Percentiles rank a stretch among this genome's conserved stretches.
phyloP scores from a whole-genome alignment of 768 basidiomycete species.

The Obba rivulosa region DNA sequence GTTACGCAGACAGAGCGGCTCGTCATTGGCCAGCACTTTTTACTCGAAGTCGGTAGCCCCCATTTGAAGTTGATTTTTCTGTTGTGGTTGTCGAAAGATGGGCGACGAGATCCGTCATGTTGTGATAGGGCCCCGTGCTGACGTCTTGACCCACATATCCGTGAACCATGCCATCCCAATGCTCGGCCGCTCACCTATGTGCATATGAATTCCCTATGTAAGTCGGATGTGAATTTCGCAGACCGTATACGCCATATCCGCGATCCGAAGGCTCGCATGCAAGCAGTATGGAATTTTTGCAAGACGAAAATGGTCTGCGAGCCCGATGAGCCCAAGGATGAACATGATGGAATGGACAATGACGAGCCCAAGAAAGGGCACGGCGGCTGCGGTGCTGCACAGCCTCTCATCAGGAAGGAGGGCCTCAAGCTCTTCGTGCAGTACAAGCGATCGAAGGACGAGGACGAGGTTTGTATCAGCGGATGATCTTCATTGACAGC shows the following conservation, averaged over 20 bases:
- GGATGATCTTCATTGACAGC: slow-evolving; percentile 1
- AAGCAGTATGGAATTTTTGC: slow-evolving; percentile 79
- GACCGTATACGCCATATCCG: slow-evolving; percentile 84
- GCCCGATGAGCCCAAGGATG: slow-evolving; percentile 83
- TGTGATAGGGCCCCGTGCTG: slow-evolving; percentile 42
- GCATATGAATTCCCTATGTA: slow-evolving; percentile 28
- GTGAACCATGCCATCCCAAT: slow-evolving; percentile 9
- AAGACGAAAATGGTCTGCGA: slow-evolving; percentile 88
- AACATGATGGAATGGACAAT: slow-evolving; percentile 61
- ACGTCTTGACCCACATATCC: slow-evolving; percentile 59
- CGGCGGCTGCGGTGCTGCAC: slow-evolving; percentile 93
- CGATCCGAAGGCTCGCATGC: slow-evolving; percentile 84
- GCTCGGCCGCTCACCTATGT: slow-evolving; percentile 3
- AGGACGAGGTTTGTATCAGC: slow-evolving; percentile 75
- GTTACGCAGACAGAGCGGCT: slow-evolving; percentile 64
- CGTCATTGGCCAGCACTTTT: slow-evolving; percentile 56
- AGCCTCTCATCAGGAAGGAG: slow-evolving; percentile 89
- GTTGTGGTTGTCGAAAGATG: slow-evolving; percentile 20
- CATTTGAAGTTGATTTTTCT: slow-evolving; percentile 35
- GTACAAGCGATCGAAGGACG: slow-evolving; percentile 92
- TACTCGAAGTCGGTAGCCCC: slow-evolving; percentile 55
- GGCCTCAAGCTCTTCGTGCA: slow-evolving; percentile 92
- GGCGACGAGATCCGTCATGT: slow-evolving; percentile 28
- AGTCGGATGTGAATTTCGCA: slow-evolving; percentile 82
- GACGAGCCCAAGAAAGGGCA: slow-evolving; percentile 86